Evolutionary conservation across 306 rosid genomes (phyloP).

Genomic region (Cucumis cinereus): DNA sequence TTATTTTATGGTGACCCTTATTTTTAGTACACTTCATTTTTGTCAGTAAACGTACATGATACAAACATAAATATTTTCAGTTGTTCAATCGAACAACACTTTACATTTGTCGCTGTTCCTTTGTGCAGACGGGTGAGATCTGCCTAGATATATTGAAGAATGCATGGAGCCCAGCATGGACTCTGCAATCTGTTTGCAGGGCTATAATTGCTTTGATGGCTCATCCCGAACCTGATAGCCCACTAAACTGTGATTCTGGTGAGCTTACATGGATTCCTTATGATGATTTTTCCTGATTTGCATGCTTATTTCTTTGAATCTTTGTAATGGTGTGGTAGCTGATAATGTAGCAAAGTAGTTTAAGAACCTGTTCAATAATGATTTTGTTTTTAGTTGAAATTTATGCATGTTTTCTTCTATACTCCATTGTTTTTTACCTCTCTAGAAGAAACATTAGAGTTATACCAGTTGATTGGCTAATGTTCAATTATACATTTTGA

Average conservation of each 20-base stretch:
- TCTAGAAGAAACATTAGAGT: no score
- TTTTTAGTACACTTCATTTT: neutral
- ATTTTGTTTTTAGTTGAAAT: neutral
- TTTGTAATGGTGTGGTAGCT: neutral
- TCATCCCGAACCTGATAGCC: conserved; percentile 97
- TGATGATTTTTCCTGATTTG: neutral
- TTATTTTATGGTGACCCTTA: neutral
- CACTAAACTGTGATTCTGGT: conserved; percentile 95
- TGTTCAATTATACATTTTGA: neutral
- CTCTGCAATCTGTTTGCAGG: conserved; percentile 95
- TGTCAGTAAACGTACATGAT: neutral
- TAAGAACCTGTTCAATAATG: neutral
- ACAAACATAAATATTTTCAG: neutral
- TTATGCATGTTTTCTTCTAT: no score
- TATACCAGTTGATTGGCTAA: neutral
- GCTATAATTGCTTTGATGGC: conserved; percentile 99
- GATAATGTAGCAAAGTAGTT: neutral
- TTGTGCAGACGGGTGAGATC: conserved; percentile 83
- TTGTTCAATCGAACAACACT: neutral
- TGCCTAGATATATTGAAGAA: conserved; percentile 93
- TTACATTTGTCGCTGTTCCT: neutral
- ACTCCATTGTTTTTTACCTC: no score
- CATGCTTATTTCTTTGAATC: neutral
- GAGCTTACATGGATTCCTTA: neutral
- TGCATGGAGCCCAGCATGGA: conserved; percentile 99